These are phyloP conservation scores for Saccharomycopsis fermentans DNA, from an alignment of 805 yeast genomes.

Conservation along the genomic window DNA sequence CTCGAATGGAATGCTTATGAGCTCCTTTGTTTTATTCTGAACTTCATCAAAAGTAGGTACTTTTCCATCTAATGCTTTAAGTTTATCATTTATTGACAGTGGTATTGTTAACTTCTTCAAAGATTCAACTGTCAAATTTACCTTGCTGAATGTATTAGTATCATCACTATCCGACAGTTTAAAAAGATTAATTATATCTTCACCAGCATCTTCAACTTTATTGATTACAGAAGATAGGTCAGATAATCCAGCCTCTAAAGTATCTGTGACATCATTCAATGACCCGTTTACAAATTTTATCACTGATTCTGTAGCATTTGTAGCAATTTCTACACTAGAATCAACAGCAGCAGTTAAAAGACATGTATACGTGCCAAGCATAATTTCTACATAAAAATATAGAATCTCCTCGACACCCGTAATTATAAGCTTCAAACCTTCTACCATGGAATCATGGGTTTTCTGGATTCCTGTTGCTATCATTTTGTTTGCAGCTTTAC, in stretches of 20 bases:
- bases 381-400: conserved; percentile 56
- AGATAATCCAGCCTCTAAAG: conserved; percentile 54
- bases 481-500: conserved; percentile 44
- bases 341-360: conserved; percentile 63
- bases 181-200: conserved; percentile 47
- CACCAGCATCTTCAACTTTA: conserved; percentile 40
- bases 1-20: conserved; percentile 54
- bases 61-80: conserved; percentile 39
- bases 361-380: conserved; percentile 83
- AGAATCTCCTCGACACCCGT: conserved; percentile 51
- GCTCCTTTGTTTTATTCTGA: conserved; percentile 42
- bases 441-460: conserved; percentile 37
- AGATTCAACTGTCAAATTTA: conserved; percentile 48
- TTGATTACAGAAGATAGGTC: conserved; percentile 52
- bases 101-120: conserved; percentile 59
- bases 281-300: conserved; percentile 54
- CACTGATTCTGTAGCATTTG: conserved; percentile 60
- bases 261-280: conserved; percentile 41
- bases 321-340: conserved; percentile 61
- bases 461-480: conserved; percentile 38
- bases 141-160: conserved; percentile 30
- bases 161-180: conserved; percentile 31
- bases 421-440: conserved; percentile 36
- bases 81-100: conserved; percentile 43
- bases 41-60: conserved; percentile 62